phyloP scores from a whole-genome alignment of 1,139 yeast genomes.

The Debaryomyces psychrophilus region DNA sequence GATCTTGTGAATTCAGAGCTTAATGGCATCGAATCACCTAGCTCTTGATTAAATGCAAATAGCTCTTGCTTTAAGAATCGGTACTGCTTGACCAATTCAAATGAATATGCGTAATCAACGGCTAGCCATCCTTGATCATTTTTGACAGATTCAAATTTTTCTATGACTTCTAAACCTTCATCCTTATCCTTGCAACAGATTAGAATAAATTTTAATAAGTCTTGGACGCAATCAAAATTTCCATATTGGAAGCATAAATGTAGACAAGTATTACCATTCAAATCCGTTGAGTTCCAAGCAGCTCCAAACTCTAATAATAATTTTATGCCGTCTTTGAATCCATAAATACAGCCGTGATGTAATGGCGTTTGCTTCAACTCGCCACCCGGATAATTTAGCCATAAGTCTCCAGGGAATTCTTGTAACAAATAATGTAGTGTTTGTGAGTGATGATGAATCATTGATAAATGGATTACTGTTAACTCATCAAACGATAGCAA shows the following conservation, averaged over 20 bases:
- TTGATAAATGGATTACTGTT: slow-evolving; percentile 78
- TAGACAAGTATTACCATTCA: slow-evolving; percentile 71
- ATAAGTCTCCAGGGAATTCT: slow-evolving; percentile 71
- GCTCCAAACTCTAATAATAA: slow-evolving; percentile 83
- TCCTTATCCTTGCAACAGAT: slow-evolving; percentile 23
- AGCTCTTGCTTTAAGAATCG: slow-evolving; percentile 25
- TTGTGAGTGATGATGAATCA: slow-evolving; percentile 67
- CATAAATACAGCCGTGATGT: slow-evolving; percentile 70
- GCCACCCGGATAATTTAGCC: slow-evolving; percentile 57
- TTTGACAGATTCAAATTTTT: slow-evolving; percentile 28
- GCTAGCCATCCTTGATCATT: slow-evolving; percentile 76
- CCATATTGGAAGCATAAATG: slow-evolving; percentile 85
- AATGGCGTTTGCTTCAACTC: slow-evolving; percentile 64
- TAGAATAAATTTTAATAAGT: slow-evolving; percentile 48
- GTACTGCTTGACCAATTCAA: slow-evolving; percentile 41
- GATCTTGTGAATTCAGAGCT: slow-evolving; percentile 8
- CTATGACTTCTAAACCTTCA: slow-evolving; percentile 48
- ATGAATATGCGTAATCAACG: slow-evolving; percentile 56
- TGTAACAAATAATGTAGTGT: slow-evolving; percentile 81
- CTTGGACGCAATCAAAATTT: slow-evolving; percentile 61
- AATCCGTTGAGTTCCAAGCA: slow-evolving; percentile 61
- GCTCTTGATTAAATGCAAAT: slow-evolving; percentile 12
- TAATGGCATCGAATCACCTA: slow-evolving; percentile 6
- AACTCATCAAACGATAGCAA: slow-evolving; percentile 63
- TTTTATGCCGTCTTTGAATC: slow-evolving; percentile 71